A percentile compares a stretch with the other conserved stretches of the same genome.
phyloP scores from a whole-genome alignment of 495 filamentous ascomycete genomes.

The Parathielavia hyrcaniae region DNA sequence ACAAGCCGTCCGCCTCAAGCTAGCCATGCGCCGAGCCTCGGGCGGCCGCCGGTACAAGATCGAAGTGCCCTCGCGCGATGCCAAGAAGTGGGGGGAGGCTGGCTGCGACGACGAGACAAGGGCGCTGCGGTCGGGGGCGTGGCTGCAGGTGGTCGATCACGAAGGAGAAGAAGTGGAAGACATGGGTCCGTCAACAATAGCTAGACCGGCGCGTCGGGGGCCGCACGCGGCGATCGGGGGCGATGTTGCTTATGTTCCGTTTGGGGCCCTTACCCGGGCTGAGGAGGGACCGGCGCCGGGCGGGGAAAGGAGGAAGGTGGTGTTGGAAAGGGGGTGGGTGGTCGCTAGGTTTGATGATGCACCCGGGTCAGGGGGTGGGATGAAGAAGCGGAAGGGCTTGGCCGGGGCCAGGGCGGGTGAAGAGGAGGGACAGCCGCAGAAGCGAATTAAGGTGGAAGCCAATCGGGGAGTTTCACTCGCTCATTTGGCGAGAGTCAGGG shows the following conservation, averaged over 20 bases:
- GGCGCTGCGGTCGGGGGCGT: neutral
- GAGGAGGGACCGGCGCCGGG: neutral
- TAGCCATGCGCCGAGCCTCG: conserved; percentile 4
- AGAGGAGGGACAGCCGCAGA: neutral
- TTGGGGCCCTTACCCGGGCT: conserved; percentile 16
- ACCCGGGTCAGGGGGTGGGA: too few species aligned
- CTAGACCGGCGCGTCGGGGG: too few species aligned
- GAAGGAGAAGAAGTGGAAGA: neutral
- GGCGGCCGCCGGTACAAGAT: conserved; percentile 12
- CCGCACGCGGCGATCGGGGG: too few species aligned
- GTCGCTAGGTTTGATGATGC: neutral
- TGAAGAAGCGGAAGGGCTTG: neutral
- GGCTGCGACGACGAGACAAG: neutral
- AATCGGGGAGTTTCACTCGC: neutral
- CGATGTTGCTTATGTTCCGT: conserved; percentile 10
- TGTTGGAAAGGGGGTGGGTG: conserved; percentile 13
- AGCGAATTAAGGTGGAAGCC: neutral
- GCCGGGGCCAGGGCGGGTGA: neutral
- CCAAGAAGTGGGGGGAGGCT: conserved; percentile 12
- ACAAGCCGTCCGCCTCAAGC: conserved; percentile 16
- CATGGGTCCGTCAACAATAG: too few species aligned
- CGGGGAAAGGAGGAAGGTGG: neutral
- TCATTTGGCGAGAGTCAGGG: neutral
- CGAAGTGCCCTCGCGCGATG: conserved; percentile 8
- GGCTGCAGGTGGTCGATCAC: conserved; percentile 1